Evolutionary conservation across 768 basidiomycete species (phyloP), one percentile per base, ranked within the genome.

Genomic region (Mycena pura): DNA sequence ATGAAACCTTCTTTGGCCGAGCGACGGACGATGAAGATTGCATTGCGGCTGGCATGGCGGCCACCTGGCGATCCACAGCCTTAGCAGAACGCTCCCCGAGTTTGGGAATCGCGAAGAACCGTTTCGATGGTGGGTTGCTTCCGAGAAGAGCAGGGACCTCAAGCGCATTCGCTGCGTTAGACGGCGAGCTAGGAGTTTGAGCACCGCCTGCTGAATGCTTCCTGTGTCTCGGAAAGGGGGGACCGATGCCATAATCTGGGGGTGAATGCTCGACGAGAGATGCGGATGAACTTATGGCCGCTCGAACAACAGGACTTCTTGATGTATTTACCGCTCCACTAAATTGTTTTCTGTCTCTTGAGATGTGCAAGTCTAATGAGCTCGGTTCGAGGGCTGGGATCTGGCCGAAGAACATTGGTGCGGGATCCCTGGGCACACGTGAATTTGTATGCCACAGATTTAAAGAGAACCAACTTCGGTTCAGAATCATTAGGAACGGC

Each of bases 361-460:
- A n/a, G 28, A 52, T 28, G 7, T 7, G 27, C 14, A 56, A 44
- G 28, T 57, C 34, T 32, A 51, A 10, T 13, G 32, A 19, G 13
- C 41, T 15, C 9, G 49, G 28, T 6, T 52, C 6, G 17, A 38
- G 15, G 14, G 56, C 36, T 8, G 49, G 49, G 19, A 57, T 32
- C 38, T 50, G 27, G 8, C 62, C 62, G n/a, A 63, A 63, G 24
- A 43, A 62, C n/a, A 39, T 21, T 14, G 55, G 46, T 24, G 39
- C 29, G 1, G 27, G 3, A 32, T 29, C 36, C 3, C 38, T 48
- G 28, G 10, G 8, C 19, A 17, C n/a, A n/a, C n/a, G n/a, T n/a
- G n/a, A n/a, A n/a, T n/a, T n/a, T n/a, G n/a, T n/a, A n/a, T n/a
- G n/a, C n/a, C n/a, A n/a, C n/a, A n/a, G n/a, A n/a, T n/a, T n/a